Evolutionary conservation across 139 green algal genomes (phyloP).

Genomic region (Chlamydomonas sp.): DNA sequence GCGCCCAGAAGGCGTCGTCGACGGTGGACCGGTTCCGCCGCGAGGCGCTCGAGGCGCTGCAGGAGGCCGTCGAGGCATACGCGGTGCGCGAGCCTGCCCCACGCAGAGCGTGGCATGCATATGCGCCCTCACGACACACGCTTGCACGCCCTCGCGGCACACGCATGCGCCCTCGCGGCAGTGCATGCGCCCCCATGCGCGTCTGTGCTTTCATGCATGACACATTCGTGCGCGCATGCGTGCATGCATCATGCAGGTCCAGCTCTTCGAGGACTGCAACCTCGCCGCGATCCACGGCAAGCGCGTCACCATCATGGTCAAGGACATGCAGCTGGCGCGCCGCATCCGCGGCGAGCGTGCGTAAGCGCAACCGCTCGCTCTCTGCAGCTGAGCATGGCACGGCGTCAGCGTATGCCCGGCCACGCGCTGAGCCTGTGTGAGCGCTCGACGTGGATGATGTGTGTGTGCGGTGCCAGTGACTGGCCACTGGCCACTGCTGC

Average conservation of each 20-base stretch:
- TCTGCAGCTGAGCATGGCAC: neutral
- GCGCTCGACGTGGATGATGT: neutral
- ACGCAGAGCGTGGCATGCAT: no score
- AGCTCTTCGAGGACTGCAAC: slow-evolving; percentile 93
- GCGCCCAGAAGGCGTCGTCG: neutral
- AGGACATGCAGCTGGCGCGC: slow-evolving; percentile 18
- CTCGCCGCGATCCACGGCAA: slow-evolving; percentile 83
- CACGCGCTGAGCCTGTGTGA: neutral
- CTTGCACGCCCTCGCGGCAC: no score
- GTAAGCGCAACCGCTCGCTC: neutral
- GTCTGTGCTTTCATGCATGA: neutral
- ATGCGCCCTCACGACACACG: neutral
- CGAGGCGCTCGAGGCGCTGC: slow-evolving; percentile 75
- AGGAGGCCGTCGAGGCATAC: slow-evolving; percentile 94
- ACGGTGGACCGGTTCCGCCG: slow-evolving; percentile 5
- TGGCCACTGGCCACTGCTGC: no score
- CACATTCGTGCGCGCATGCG: neutral
- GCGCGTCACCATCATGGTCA: slow-evolving; percentile 86
- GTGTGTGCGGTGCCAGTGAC: neutral
- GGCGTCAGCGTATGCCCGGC: neutral
- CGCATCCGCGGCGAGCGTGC: slow-evolving; percentile 15
- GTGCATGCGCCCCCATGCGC: no score
- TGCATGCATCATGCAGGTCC: slow-evolving; percentile 1
- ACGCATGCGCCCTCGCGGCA: no score
- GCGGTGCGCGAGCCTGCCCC: slow-evolving; percentile 55